Base-by-base conservation (phyloP, 2,329 filamentous ascomycete species). In the Dichotomopilus funicola region DNA sequence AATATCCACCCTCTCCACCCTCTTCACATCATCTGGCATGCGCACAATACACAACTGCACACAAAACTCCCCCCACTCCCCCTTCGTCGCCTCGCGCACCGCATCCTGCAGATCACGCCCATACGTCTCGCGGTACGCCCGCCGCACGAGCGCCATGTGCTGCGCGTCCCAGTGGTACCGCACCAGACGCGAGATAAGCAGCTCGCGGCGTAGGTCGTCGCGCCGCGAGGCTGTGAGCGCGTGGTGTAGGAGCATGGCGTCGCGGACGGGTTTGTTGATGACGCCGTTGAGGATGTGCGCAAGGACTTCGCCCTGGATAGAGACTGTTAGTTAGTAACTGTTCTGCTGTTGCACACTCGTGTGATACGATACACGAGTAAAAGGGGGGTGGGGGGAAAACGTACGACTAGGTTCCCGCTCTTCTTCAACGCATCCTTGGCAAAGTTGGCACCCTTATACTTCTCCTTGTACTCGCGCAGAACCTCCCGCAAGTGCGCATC, bases 221-320 rank as follows among this genome's bases (percentile, higher is more conserved):
- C 81, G 82, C 61, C 79, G 81, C 3, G 86, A 86, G 46, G 87
- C 81, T 19, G 85, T 87, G 61, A 97, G 83, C 1, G 94, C 92
- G 73, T 97, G 94, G 71, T 95, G 86, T 1, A 99, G 78, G 2
- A 97, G 84, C 40, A 96, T 80, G 3, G 92, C 90, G 70, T 97
- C 94, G 54, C 94, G 89, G 60, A 95, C 90, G 5, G 94, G 91
- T 57, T 88, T 88, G 74, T 97, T 97, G 75, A 97, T 95, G 55
- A 95, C 85, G 65, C 94, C 94, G 73, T 97, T 96, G 66, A 99
- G 86, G 64, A 97, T 89, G 71, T 97, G 94, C 0, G 91, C 89
- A 40, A 97, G 83, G 19, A 95, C 85, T 74, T 99, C 94, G 61
- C 94, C 94, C 91, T 44, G 37, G 34, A 48, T 6, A 31, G 38